Evolutionary conservation across 371 early-diverging fungal genomes (phyloP), one percentile per base, ranked within the genome.

Genomic region (Sporodiniella umbellata): DNA sequence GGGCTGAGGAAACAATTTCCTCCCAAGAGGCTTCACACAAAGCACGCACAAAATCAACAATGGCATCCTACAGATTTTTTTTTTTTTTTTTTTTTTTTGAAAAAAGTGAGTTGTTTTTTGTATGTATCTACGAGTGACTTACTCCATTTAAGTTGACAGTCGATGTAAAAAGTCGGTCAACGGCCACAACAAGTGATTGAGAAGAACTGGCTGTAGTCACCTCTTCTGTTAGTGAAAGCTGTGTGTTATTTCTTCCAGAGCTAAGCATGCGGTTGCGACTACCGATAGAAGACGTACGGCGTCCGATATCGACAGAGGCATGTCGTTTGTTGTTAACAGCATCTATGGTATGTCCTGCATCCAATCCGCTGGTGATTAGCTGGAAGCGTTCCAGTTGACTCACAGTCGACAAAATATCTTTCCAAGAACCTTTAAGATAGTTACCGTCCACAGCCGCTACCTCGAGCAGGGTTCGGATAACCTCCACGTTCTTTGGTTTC

Each of bases 11-110:
- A 0, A 84, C 77, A 35, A 96, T 90, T 58, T 94, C 97, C 50
- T 92, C 90, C 91, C 90, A 90, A 7, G 94, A 92, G 0, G 89
- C 88, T 19, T 79, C 76, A 58, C 93, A 90, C 40, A 96, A 75
- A 3, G 93, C 90, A 3, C 86, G 75, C 0, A 94, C 92, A 75
- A 96, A 95, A 46, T 93, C 89, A 25, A 91, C 88, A 46, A 96
- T 95, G 6, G 90, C 88, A 25, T 73, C 68, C 71, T n/a, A n/a
- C n/a, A n/a, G n/a, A n/a, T n/a, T n/a, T n/a, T n/a, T n/a, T n/a
- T n/a, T n/a, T n/a, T n/a, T n/a, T n/a, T n/a, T 66, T 35, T 35
- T 35, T 8, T 5, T n/a, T 14, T 11, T 14, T n/a, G 15, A 35
- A 14, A n/a, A 35, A 35, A 35, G 14, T 35, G 5, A 35, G n/a